Percentiles rank a stretch among this genome's conserved stretches.
Conservation (phyloP, 805 yeast genomes). For the Limtongozyma cylindracea region DNA sequence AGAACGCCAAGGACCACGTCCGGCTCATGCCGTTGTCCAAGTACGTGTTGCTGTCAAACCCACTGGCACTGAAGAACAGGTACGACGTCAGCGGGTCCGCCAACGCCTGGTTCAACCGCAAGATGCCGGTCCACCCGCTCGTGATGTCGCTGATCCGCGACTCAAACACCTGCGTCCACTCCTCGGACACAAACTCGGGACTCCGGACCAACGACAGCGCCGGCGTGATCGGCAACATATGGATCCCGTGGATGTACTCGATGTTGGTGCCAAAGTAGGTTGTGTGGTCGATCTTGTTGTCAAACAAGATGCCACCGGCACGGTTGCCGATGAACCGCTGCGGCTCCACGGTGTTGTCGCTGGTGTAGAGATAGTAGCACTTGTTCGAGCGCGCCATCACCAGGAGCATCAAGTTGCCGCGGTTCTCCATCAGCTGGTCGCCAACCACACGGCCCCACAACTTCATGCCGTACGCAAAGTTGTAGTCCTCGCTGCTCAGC, state of each 20-base stretch:
- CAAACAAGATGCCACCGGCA: slow-evolving; percentile 46
- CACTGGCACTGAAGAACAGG: slow-evolving; percentile 19
- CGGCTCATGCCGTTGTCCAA: slow-evolving; percentile 38
- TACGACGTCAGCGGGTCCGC: slow-evolving; percentile 22
- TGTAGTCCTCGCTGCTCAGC: slow-evolving; percentile 46
- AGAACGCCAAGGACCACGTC: slow-evolving; percentile 34
- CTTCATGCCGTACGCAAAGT: slow-evolving; percentile 42
- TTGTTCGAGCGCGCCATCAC: slow-evolving; percentile 28
- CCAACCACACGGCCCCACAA: slow-evolving; percentile 39
- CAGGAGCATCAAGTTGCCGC: slow-evolving; percentile 34
- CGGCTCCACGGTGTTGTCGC: slow-evolving; percentile 20
- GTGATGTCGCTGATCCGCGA: slow-evolving; percentile 14
- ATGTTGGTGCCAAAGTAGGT: slow-evolving; percentile 39
- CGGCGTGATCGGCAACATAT: slow-evolving; percentile 53
- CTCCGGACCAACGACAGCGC: slow-evolving; percentile 27
- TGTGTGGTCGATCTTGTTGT: slow-evolving; percentile 47
- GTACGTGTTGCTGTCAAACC: slow-evolving; percentile 8
- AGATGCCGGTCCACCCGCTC: slow-evolving; percentile 42
- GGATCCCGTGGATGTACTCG: slow-evolving; percentile 56
- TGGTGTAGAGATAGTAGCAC: slow-evolving; percentile 22
- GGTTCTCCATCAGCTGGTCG: slow-evolving; percentile 21
- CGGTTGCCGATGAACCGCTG: slow-evolving; percentile 22
- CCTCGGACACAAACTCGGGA: slow-evolving; percentile 13
- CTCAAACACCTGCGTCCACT: slow-evolving; percentile 5
- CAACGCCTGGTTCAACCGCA: slow-evolving; percentile 17